These are phyloP conservation scores for Moesziomyces antarcticus DNA, from an alignment of 1,284 basidiomycete species.

Conservation along the genomic window DNA sequence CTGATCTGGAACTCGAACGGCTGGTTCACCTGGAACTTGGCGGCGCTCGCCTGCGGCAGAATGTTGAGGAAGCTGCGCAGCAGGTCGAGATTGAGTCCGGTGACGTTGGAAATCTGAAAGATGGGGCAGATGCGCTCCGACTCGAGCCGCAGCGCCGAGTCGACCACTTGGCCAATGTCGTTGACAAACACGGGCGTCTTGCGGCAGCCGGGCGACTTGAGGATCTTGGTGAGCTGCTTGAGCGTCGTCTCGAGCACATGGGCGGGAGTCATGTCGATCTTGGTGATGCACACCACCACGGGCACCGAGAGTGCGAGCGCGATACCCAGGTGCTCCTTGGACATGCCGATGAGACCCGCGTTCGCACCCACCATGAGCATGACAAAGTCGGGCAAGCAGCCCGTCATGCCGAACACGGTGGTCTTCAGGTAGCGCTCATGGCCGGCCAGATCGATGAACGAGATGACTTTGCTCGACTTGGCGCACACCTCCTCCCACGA, in stretches of 20 bases:
- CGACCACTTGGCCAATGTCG: conserved; percentile 49
- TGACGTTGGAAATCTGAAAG: conserved; percentile 94
- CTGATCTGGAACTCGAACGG: conserved; percentile 80
- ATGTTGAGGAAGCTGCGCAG: conserved; percentile 69
- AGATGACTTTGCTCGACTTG: conserved; percentile 89
- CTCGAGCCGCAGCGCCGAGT: conserved; percentile 58
- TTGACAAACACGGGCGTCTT: conserved; percentile 63
- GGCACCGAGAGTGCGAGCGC: conserved; percentile 92
- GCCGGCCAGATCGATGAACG: conserved; percentile 76
- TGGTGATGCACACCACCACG: conserved; percentile 92
- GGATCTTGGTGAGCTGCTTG: conserved; percentile 90
- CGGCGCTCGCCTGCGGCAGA: conserved; percentile 56
- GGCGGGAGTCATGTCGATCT: conserved; percentile 98
- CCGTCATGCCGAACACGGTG: conserved; percentile 92
- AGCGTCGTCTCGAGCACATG: conserved; percentile 89
- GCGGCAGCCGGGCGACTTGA: conserved; percentile 88
- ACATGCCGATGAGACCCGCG: conserved; percentile 94
- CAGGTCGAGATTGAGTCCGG: conserved; percentile 86
- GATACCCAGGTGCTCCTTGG: conserved; percentile 90
- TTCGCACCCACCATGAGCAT: conserved; percentile 96
- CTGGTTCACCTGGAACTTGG: conserved; percentile 71
- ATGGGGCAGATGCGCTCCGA: conserved; percentile 81
- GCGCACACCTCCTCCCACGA: conserved; percentile 94
- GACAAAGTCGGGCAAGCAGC: conserved; percentile 92
- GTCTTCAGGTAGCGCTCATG: conserved; percentile 75